These are phyloP conservation scores for Pythium rhizo-oryzae DNA, from an alignment of 352 stramenopile genomes.

Conservation along the genomic window DNA sequence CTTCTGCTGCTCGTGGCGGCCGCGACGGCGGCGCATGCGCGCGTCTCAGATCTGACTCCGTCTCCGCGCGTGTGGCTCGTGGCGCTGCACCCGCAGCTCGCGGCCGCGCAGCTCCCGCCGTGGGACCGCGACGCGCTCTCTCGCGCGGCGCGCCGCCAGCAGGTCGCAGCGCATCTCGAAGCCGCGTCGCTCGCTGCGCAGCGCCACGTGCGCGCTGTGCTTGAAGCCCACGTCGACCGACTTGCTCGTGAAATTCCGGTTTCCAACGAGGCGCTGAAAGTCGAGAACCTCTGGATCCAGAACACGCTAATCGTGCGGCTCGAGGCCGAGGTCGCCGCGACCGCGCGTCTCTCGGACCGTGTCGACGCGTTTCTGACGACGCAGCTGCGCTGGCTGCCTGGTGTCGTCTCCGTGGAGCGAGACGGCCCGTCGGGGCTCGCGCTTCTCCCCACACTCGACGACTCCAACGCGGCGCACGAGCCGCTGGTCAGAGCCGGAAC, in stretches of 20 bases:
- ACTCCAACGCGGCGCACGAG: slow-evolving; percentile 4
- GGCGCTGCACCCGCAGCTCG: slow-evolving; percentile 40
- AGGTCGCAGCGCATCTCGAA: slow-evolving; percentile 17
- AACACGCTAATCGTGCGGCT: slow-evolving; percentile 54
- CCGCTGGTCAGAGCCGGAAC: background rate
- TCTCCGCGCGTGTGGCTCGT: slow-evolving; percentile 38
- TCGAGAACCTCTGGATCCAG: slow-evolving; percentile 58
- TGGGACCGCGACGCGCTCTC: background rate
- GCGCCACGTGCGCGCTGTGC: slow-evolving; percentile 4
- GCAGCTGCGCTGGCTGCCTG: slow-evolving; percentile 40
- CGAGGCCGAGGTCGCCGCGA: background rate
- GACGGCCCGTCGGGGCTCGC: slow-evolving; percentile 30
- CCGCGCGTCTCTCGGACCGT: background rate
- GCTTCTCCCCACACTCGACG: slow-evolving; percentile 15
- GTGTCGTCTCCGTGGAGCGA: slow-evolving; percentile 45
- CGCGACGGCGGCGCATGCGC: background rate
- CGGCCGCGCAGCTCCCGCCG: slow-evolving; percentile 10
- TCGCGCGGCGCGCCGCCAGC: slow-evolving; percentile 24
- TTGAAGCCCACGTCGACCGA: slow-evolving; percentile 8
- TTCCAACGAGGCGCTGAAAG: background rate
- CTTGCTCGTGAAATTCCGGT: background rate
- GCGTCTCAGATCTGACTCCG: background rate
- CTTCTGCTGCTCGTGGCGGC: background rate
- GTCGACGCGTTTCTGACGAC: slow-evolving; percentile 28
- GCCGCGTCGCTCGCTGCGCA: background rate